Percentiles rank a stretch among this genome's conserved stretches.
phyloP scores from a whole-genome alignment of 139 green algal genomes.

The Nannochloris sp. region DNA sequence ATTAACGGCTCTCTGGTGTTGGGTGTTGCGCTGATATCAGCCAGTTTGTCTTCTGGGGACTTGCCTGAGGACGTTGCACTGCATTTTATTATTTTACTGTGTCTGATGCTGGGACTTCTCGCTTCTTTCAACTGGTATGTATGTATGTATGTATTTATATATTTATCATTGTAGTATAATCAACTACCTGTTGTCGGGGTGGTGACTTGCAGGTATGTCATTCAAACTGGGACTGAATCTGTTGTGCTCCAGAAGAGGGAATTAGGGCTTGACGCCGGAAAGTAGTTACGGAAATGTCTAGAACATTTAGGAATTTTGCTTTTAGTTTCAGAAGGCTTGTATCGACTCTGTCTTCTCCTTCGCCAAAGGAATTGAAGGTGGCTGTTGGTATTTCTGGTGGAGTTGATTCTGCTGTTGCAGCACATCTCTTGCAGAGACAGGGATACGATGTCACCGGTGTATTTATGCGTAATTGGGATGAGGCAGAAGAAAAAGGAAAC shows the following conservation, averaged over 20 bases:
- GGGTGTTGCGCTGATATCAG: constrained; percentile 18
- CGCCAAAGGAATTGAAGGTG: constrained; percentile 13
- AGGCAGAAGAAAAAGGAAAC: constrained; percentile 56
- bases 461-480: constrained; percentile 81
- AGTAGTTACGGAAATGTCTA: too few relatives aligned
- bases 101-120: constrained; percentile 31
- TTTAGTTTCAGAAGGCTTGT: background rate
- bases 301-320: background rate
- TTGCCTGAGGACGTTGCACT: constrained; percentile 14
- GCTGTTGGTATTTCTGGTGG: constrained; percentile 69
- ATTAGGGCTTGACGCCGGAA: constrained; percentile 13
- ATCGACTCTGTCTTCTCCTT: background rate
- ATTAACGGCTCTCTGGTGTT: constrained; percentile 39
- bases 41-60: constrained; percentile 15
- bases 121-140: constrained; percentile 37
- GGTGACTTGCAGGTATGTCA: constrained; percentile 29
- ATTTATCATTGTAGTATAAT: too few relatives aligned
- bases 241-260: constrained; percentile 27
- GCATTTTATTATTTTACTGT: constrained; percentile 34
- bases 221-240: constrained; percentile 27
- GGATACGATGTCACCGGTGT: constrained; percentile 51
- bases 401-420: constrained; percentile 71
- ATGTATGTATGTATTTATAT: too few relatives aligned
- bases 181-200: background rate
- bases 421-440: constrained; percentile 42